Base-by-base conservation (phyloP, 176 grass and related monocot species). In the Musa itinerans region DNA sequence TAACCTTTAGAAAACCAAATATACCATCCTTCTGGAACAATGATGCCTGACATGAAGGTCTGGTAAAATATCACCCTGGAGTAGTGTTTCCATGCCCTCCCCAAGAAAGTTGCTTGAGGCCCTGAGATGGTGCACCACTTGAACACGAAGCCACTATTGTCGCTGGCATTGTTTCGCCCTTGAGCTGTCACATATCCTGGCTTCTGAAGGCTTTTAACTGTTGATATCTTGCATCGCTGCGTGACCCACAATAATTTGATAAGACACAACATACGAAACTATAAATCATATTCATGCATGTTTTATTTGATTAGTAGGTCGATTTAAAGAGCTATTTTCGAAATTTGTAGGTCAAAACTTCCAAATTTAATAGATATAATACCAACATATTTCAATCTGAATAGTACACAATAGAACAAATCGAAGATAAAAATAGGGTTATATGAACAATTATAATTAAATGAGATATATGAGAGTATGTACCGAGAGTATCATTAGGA, bases 11-110 rank as follows among this genome's bases (percentile, higher is more conserved):
- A 83, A 25, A 16, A 19, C 89, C 89, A 96, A 2, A 79, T 72
- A 65, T 87, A 76, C 89, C 93, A 96, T 0, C 93, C 93, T 19
- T 20, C 53, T 24, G 81, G 73, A 29, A 80, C 73, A 17, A 96
- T 75, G 24, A 90, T 68, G 69, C 55, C 64, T 15, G 85, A 82
- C 93, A 96, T 92, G 83, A 74, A 17, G 15, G 57, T 20, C 13
- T 62, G 57, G 57, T 62, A 62, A 62, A 62, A 62, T 62, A 62
- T 17, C 6, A 62, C 57, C 13, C 57, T 62, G 1, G 57, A 10
- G 20, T 62, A 62, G 13, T 7, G 12, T 8, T 1, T 17, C 57
- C 57, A 62, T 17, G 57, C 12, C 57, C 57, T 62, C 12, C 57
- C 57, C 20, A 62, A 62, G 20, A 21, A 17, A 1, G 13, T 7